phyloP scores from a whole-genome alignment of 768 basidiomycete species.

The Daedaleopsis nitida region DNA sequence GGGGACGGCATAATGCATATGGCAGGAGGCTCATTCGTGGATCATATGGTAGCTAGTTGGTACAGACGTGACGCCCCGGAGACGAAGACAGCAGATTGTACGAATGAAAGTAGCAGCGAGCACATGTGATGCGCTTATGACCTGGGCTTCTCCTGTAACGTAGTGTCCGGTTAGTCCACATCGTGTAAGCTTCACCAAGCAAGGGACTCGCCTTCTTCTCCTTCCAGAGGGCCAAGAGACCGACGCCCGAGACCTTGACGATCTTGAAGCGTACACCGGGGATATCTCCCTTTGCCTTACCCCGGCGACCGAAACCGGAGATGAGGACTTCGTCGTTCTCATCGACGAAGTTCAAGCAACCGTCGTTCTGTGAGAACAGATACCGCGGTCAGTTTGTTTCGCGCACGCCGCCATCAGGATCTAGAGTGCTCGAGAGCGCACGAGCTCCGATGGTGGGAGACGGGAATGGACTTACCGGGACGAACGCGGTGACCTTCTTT shows the following conservation, averaged over 20 bases:
- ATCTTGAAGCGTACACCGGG: constrained; percentile 99
- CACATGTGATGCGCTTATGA: constrained; percentile 31
- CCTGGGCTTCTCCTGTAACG: constrained; percentile 38
- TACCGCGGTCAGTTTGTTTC: constrained; percentile 2
- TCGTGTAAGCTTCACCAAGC: not conserved
- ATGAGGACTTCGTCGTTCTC: constrained; percentile 99
- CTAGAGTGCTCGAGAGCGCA: constrained; percentile 13
- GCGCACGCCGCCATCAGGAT: constrained; percentile 4
- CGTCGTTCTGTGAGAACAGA: constrained; percentile 68
- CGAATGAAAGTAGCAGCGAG: constrained; percentile 15
- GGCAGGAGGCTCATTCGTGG: constrained; percentile 13
- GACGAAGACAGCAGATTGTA: constrained; percentile 2
- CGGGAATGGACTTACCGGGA: constrained; percentile 66
- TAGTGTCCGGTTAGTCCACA: not conserved
- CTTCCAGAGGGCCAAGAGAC: constrained; percentile 97
- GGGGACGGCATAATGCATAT: constrained; percentile 19
- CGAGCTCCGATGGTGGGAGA: constrained; percentile 1
- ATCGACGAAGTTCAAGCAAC: constrained; percentile 97
- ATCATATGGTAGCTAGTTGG: constrained; percentile 20
- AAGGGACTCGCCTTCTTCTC: constrained; percentile 91
- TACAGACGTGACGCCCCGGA: constrained; percentile 19
- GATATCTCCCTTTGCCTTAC: constrained; percentile 99
- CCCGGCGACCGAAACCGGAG: constrained; percentile 99
- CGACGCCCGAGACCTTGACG: constrained; percentile 99
- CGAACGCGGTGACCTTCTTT: constrained; percentile 99